Percentiles rank a stretch among this genome's conserved stretches.
phyloP scores from a whole-genome alignment of 2,329 filamentous ascomycete genomes.

The Zymoseptoria passerinii region DNA sequence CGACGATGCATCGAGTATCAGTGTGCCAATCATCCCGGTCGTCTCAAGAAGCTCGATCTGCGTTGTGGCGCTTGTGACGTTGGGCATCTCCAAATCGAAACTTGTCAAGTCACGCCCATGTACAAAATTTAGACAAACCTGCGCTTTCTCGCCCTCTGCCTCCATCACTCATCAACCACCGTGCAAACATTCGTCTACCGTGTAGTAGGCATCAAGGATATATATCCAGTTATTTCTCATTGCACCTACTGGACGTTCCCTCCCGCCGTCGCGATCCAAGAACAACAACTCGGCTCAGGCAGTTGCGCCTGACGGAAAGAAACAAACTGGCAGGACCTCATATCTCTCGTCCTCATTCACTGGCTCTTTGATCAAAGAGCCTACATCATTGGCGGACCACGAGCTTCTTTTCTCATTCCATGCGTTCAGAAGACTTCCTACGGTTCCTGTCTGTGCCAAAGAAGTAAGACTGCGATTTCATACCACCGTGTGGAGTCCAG shows the following conservation, averaged over 20 bases:
- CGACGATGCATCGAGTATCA: neutral
- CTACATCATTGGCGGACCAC: neutral
- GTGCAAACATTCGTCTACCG: neutral
- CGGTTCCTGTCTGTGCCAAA: slow-evolving; percentile 91
- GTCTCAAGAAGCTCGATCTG: neutral
- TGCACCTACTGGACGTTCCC: neutral
- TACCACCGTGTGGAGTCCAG: slow-evolving; percentile 3
- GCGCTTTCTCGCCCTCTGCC: neutral
- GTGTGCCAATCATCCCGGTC: neutral
- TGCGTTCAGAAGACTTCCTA: slow-evolving; percentile 84
- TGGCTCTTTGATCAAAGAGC: slow-evolving; percentile 10
- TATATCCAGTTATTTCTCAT: neutral
- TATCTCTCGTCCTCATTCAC: neutral
- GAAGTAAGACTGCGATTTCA: slow-evolving; percentile 55
- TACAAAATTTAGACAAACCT: neutral
- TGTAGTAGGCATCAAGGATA: neutral
- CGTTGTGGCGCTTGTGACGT: neutral
- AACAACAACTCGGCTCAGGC: neutral
- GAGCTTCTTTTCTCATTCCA: slow-evolving; percentile 44
- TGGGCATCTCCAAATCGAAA: neutral
- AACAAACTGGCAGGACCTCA: slow-evolving; percentile 1
- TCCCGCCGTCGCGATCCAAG: neutral
- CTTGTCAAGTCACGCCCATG: neutral
- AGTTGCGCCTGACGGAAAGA: neutral
- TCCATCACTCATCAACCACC: neutral